Percentiles rank a stretch among this genome's conserved stretches.
phyloP scores from a whole-genome alignment of 192 early-diverging fungal genomes.

The Coemansia sp. region DNA sequence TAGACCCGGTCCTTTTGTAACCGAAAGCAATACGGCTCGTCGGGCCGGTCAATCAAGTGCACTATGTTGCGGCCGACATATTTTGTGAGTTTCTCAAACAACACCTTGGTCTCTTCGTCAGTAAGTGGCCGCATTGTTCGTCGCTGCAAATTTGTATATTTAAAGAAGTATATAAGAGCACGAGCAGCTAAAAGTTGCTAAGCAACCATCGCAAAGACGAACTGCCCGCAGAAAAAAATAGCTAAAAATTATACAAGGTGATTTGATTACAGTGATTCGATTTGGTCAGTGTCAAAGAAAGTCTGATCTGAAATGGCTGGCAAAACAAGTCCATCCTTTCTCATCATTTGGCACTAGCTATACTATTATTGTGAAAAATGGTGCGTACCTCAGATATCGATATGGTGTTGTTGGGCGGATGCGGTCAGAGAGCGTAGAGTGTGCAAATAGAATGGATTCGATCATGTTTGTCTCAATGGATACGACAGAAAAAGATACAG shows the following conservation, averaged over 20 bases:
- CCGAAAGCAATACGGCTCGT: conserved; percentile 97
- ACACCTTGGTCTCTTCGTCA: conserved; percentile 93
- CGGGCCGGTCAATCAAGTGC: conserved; percentile 90
- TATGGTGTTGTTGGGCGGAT: conserved; percentile 2
- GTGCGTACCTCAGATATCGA: conserved; percentile 22
- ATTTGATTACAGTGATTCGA: conserved; percentile 4
- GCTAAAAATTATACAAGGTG: conserved; percentile 4
- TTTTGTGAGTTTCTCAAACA: conserved; percentile 98
- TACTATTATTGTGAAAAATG: conserved; percentile 34
- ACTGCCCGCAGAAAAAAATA: background rate
- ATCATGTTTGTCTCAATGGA: background rate
- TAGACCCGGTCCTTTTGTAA: conserved; percentile 94
- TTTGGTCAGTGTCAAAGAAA: conserved; percentile 3
- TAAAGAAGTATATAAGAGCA: background rate
- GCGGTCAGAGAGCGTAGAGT: background rate
- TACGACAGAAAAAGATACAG: background rate
- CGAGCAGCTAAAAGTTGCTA: background rate
- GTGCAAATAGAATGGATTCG: conserved; percentile 6
- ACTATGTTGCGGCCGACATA: conserved; percentile 97
- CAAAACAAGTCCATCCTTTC: conserved; percentile 13
- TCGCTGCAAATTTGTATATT: background rate
- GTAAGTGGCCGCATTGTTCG: conserved; percentile 89
- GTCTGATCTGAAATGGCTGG: background rate
- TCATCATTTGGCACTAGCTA: conserved; percentile 24
- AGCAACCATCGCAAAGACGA: background rate